Conservation (phyloP, 352 stramenopile genomes). For the Phytophthora crassamura region DNA sequence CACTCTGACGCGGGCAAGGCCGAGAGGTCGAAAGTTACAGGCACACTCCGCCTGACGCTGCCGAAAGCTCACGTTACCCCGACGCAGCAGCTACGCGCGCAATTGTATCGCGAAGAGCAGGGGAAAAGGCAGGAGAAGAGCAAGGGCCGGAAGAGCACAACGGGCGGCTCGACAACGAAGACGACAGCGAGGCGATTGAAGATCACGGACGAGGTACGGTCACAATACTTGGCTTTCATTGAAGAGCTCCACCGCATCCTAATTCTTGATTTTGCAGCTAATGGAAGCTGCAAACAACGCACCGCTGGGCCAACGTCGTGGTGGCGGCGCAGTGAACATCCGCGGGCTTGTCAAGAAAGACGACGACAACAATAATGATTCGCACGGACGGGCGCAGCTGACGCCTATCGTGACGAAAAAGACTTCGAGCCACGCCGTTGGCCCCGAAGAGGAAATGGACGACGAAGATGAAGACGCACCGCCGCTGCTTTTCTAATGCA, state of each 20-base stretch:
- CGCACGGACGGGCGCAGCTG: conserved; percentile 10
- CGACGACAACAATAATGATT: conserved; percentile 16
- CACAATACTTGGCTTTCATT: not conserved
- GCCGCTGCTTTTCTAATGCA: conserved; percentile 36
- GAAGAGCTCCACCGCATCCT: not conserved
- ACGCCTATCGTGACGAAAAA: conserved; percentile 40
- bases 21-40: conserved; percentile 59
- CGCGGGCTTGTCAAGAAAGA: conserved; percentile 33
- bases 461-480: conserved; percentile 35
- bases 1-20: conserved; percentile 62
- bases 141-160: conserved; percentile 17
- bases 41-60: conserved; percentile 57
- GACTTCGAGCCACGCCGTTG: not conserved
- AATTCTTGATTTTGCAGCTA: conserved; percentile 15
- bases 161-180: conserved; percentile 6
- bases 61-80: conserved; percentile 57
- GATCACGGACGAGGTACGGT: conserved; percentile 37
- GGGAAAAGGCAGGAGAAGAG: conserved; percentile 19
- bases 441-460: conserved; percentile 11
- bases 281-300: conserved; percentile 26
- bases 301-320: not conserved
- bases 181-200: conserved; percentile 8
- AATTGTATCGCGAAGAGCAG: conserved; percentile 44
- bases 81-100: conserved; percentile 46
- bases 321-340: conserved; percentile 27